phyloP scores from a whole-genome alignment of 768 basidiomycete genomes.

The Mycena venus region DNA sequence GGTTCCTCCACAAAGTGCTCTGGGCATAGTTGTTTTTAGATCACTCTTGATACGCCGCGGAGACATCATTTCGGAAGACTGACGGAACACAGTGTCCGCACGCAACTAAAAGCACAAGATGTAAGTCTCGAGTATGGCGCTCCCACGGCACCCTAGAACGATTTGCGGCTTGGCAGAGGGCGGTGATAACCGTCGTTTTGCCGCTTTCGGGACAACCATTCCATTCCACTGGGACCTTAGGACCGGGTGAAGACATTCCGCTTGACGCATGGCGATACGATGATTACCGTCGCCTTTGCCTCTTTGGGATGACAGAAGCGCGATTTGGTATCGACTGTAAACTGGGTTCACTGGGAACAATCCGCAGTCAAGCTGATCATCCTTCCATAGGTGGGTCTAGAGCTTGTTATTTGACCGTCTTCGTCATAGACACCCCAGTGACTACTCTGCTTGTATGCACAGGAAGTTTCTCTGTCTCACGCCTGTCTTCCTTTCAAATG shows the following conservation, averaged over 20 bases:
- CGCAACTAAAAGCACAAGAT: neutral
- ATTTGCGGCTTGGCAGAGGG: neutral
- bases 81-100: neutral
- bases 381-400: too few relatives aligned
- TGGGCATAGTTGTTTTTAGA: too few relatives aligned
- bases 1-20: neutral
- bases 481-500: too few relatives aligned
- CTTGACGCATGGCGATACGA: neutral
- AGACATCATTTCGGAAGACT: neutral
- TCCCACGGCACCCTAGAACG: neutral
- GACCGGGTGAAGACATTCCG: neutral
- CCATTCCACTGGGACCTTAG: too few relatives aligned
- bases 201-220: neutral
- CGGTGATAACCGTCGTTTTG: constrained; percentile 3
- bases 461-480: neutral
- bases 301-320: neutral
- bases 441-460: neutral
- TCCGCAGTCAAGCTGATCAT: neutral
- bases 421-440: neutral
- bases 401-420: neutral
- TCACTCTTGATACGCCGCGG: too few relatives aligned
- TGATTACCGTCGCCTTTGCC: neutral
- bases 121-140: neutral
- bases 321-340: neutral
- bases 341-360: neutral